phyloP scores from a whole-genome alignment of 371 early-diverging fungal genomes.

The Mortierella sp. region DNA sequence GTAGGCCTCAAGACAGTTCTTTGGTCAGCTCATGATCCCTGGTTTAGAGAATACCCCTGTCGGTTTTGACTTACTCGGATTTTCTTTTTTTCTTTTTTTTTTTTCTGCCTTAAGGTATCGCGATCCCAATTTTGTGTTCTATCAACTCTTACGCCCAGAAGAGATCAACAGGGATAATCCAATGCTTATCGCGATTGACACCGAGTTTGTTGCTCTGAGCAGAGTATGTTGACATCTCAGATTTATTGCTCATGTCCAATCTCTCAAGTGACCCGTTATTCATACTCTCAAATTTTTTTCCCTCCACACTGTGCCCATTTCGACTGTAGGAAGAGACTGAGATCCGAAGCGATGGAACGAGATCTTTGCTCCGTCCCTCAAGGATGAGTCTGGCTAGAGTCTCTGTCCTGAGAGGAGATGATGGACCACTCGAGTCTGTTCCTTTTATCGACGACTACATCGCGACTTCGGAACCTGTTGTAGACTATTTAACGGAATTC shows the following conservation, averaged over 20 bases:
- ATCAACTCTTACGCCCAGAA: conserved; percentile 61
- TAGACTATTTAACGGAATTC: conserved; percentile 91
- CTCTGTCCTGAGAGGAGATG: conserved; percentile 86
- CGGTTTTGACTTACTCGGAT: too few relatives aligned
- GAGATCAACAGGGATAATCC: conserved; percentile 75
- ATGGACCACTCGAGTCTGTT: conserved; percentile 70
- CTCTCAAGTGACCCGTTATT: neutral
- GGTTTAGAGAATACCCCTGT: too few relatives aligned
- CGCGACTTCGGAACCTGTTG: conserved; percentile 80
- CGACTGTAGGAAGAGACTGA: conserved; percentile 82
- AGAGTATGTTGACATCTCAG: conserved; percentile 55
- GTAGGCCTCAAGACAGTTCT: neutral
- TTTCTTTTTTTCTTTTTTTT: neutral
- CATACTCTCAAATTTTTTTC: neutral
- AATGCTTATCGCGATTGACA: conserved; percentile 87
- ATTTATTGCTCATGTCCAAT: neutral
- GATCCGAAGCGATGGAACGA: conserved; percentile 91
- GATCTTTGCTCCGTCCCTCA: conserved; percentile 82
- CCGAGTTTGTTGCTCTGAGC: conserved; percentile 92
- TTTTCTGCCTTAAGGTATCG: conserved; percentile 48
- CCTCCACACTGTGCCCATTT: neutral
- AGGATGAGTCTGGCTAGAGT: conserved; percentile 88
- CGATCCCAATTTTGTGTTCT: conserved; percentile 59
- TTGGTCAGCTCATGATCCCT: too few relatives aligned
- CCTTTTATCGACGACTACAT: conserved; percentile 98